These are phyloP conservation scores for Clarireedia hainanense DNA, from an alignment of 2,329 filamentous ascomycete species.

Conservation along the genomic window DNA sequence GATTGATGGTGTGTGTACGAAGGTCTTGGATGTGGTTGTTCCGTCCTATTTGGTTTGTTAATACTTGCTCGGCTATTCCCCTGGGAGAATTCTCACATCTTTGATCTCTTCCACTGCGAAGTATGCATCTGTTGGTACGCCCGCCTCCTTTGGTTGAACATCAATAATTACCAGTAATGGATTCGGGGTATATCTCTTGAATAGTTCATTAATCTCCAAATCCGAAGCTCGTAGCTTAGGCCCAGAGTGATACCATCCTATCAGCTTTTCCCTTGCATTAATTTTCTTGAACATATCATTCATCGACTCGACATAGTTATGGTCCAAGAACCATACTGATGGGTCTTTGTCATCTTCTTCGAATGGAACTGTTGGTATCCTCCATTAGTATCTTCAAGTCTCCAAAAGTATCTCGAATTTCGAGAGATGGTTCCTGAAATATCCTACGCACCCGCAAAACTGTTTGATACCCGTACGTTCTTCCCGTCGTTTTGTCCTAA, in stretches of 20 bases:
- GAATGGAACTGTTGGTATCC: slow-evolving; percentile 66
- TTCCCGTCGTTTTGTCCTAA: slow-evolving; percentile 94
- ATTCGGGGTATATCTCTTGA: slow-evolving; percentile 98
- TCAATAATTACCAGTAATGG: slow-evolving; percentile 96
- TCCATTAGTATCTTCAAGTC: slow-evolving; percentile 17
- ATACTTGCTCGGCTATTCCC: neutral
- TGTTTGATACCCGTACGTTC: slow-evolving; percentile 95
- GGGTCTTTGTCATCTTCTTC: slow-evolving; percentile 99
- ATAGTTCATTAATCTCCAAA: slow-evolving; percentile 98
- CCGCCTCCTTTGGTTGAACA: slow-evolving; percentile 95
- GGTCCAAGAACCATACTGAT: slow-evolving; percentile 97
- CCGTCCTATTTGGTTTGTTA: slow-evolving; percentile 59
- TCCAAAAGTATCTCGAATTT: neutral
- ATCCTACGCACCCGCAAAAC: slow-evolving; percentile 75
- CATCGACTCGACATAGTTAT: slow-evolving; percentile 99
- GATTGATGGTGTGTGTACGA: slow-evolving; percentile 95
- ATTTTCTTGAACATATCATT: slow-evolving; percentile 99
- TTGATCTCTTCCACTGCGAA: slow-evolving; percentile 99
- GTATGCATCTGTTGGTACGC: slow-evolving; percentile 96
- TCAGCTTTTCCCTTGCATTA: slow-evolving; percentile 96
- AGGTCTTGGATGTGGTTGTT: slow-evolving; percentile 92
- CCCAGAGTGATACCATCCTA: slow-evolving; percentile 99
- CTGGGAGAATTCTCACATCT: slow-evolving; percentile 57
- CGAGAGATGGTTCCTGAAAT: neutral
- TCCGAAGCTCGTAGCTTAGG: slow-evolving; percentile 95